phyloP scores from a whole-genome alignment of 257 asterid species.

The Nicotiana attenuata region DNA sequence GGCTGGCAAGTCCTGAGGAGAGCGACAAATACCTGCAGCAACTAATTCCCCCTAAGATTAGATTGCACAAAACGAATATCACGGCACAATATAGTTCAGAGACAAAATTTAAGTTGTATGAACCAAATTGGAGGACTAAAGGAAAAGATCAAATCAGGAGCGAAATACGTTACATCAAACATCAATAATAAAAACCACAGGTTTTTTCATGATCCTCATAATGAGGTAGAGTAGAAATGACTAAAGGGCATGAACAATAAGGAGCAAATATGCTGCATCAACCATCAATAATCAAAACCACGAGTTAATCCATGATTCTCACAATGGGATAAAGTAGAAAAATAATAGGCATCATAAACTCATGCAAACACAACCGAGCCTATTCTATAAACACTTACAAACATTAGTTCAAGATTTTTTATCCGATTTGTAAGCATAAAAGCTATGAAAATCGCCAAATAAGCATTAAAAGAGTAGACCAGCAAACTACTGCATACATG shows the following conservation, averaged over 20 bases:
- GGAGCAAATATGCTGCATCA: neutral
- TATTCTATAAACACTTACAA: neutral
- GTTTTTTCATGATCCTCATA: neutral
- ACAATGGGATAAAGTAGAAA: neutral
- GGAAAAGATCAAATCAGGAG: neutral
- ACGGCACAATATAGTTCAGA: neutral
- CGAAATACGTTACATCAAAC: neutral
- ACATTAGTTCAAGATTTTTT: neutral
- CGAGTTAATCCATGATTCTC: neutral
- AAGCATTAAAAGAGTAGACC: neutral
- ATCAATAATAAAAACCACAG: neutral
- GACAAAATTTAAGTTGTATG: neutral
- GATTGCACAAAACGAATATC: neutral
- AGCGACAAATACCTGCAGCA: conserved; percentile 91
- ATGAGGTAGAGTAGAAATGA: neutral
- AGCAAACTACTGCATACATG: neutral
- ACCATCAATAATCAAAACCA: neutral
- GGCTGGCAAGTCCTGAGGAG: conserved; percentile 98
- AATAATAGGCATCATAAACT: neutral
- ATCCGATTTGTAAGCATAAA: neutral
- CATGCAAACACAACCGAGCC: neutral
- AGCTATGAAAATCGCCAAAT: neutral
- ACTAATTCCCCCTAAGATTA: conserved; percentile 6
- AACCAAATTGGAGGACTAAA: neutral
- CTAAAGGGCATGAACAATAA: neutral